These are phyloP conservation scores for Gymnopilus junonius DNA, from an alignment of 768 basidiomycete genomes.

Conservation along the genomic window DNA sequence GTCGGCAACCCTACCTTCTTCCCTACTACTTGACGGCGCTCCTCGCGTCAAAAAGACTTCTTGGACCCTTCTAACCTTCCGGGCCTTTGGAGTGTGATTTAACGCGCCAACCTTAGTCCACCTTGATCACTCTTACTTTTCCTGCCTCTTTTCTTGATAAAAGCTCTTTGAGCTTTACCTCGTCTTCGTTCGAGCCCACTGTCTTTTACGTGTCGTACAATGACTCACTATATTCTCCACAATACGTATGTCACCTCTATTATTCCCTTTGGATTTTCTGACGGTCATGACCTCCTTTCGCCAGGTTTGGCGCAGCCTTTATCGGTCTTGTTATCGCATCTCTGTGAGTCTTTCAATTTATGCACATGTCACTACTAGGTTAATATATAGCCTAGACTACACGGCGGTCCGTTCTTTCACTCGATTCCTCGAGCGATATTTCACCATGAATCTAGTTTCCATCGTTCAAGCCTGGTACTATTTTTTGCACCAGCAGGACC, in stretches of 20 bases:
- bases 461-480: constrained; percentile 61
- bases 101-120: neutral
- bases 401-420: constrained; percentile 45
- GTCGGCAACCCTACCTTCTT: constrained; percentile 3
- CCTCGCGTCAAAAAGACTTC: constrained; percentile 1
- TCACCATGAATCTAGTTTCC: constrained; percentile 43
- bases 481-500: constrained; percentile 52
- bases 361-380: neutral
- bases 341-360: constrained; percentile 40
- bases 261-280: neutral
- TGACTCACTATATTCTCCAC: constrained; percentile 10
- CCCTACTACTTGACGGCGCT: constrained; percentile 5
- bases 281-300: neutral
- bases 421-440: neutral
- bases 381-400: constrained; percentile 37
- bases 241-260: constrained; percentile 18
- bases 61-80: neutral
- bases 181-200: neutral
- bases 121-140: neutral
- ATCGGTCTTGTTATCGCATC: constrained; percentile 54
- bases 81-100: neutral
- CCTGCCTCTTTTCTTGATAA: constrained; percentile 1
- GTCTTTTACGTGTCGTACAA: neutral
- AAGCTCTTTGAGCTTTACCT: neutral
- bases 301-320: constrained; percentile 48